Evolutionary conservation across 1,284 basidiomycete species (phyloP).

Genomic region (Athelia psychrophila): DNA sequence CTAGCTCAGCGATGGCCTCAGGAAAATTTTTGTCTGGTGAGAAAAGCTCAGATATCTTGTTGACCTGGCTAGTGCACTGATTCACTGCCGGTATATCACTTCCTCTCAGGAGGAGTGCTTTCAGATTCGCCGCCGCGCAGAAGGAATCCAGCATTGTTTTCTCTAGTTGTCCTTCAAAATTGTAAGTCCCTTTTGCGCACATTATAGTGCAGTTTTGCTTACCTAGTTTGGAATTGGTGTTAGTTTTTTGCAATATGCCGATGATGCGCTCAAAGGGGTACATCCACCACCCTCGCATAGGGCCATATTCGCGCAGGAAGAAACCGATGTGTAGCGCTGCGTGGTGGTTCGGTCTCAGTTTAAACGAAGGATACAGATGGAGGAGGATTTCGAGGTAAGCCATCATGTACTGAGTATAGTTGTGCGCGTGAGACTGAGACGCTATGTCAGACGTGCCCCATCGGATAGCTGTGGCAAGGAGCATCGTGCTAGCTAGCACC

Average conservation of each 20-base stretch:
- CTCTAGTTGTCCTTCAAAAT: conserved; percentile 5
- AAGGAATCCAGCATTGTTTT: conserved; percentile 13
- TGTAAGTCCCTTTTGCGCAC: not conserved
- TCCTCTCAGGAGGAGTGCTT: not conserved
- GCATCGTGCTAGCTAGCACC: not conserved
- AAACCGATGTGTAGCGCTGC: not conserved
- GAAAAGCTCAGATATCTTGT: too few relatives aligned
- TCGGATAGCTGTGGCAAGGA: not conserved
- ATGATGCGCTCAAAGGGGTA: not conserved
- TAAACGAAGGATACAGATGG: not conserved
- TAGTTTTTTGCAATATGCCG: not conserved
- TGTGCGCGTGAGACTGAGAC: not conserved
- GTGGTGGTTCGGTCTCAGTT: not conserved
- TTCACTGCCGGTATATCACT: not conserved
- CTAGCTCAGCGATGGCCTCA: not conserved
- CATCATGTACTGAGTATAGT: not conserved
- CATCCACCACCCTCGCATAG: not conserved
- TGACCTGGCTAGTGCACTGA: not conserved
- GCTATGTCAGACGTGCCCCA: not conserved
- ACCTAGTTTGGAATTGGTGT: conserved; percentile 1
- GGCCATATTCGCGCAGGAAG: not conserved
- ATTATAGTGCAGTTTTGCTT: not conserved
- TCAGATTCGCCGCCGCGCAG: not conserved
- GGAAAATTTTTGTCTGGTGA: too few relatives aligned
- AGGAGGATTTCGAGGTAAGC: not conserved